Base-by-base conservation (phyloP, 129 eudicot genomes). In the Centaurea solstitialis region DNA sequence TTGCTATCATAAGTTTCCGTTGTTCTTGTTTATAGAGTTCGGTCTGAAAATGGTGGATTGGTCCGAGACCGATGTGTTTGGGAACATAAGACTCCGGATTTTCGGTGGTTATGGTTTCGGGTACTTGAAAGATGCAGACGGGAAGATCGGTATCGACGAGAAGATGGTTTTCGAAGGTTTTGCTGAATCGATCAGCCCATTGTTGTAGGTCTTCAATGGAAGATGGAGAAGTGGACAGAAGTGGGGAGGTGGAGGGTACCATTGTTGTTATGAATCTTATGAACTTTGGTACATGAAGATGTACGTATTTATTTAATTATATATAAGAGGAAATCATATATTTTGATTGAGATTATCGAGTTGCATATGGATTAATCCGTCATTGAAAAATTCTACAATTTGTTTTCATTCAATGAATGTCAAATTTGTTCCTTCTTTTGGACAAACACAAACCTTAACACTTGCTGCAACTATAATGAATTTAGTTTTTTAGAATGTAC, bases 21-120 rank as follows among this genome's bases (percentile, higher is more conserved):
- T 82, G 86, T 77, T 82, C 82, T 77, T 72, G 86, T 11, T 59
- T 76, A 61, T 82, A 82, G 13, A 70, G 68, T 9, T 40, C 59
- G 21, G 78, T 39, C 6, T 71, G 67, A 26, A 82, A 82, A 74
- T 89, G 92, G 76, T 89, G 92, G 39, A 77, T 78, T 5, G 92
- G 90, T 20, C 92, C 92, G 11, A 89, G 38, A 5, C 86, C 87
- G 5, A 89, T 75, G 33, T 7, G 24, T 28, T 59, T 69, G 4
- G 92, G 92, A 15, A 79, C 22, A 22, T 84, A 89, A 33, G 88
- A 84, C 53, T 80, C 90, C 0, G 79, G 85, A 18, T 84, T 83
- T 45, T 70, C 77, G 7, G 53, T 70, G 24, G 70, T 72, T 61
- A 86, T 7, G 23, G 67, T 39, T 82, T 79, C 82, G 0, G 90